A percentile compares a stretch with the other conserved stretches of the same genome.
Conservation (phyloP, 2,329 filamentous ascomycete genomes). For the Penicillium sp. region DNA sequence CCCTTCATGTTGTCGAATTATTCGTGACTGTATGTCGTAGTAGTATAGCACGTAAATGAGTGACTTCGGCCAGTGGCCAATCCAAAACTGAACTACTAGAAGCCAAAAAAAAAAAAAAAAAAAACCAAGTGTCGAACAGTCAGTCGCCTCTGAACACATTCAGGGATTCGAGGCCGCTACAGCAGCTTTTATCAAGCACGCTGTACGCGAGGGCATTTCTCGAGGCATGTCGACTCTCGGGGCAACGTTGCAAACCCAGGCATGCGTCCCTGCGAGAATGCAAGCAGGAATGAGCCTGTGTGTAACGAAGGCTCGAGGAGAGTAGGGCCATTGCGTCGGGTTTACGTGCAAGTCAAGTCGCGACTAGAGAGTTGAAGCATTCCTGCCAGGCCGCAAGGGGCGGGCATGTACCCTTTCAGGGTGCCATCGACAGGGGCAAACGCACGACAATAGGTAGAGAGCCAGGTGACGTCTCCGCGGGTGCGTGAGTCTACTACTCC, state of each 20-base stretch:
- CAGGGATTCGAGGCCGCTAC: not conserved
- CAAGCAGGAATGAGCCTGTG: slow-evolving; percentile 22
- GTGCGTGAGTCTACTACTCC: not conserved
- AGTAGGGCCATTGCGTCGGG: too few relatives aligned
- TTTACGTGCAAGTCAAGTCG: not conserved
- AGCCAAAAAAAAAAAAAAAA: slow-evolving; percentile 17
- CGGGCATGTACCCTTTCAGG: not conserved
- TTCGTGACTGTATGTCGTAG: not conserved
- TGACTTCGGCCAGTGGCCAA: slow-evolving; percentile 19
- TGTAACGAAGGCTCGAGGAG: too few relatives aligned
- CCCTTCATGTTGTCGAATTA: slow-evolving; percentile 38
- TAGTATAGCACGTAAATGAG: slow-evolving; percentile 17
- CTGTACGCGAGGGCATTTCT: not conserved
- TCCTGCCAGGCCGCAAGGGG: not conserved
- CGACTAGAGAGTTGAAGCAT: not conserved
- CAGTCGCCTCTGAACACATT: not conserved
- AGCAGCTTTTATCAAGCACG: slow-evolving; percentile 25
- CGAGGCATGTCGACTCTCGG: slow-evolving; percentile 16
- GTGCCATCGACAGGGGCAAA: too few relatives aligned
- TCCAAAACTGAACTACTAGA: slow-evolving; percentile 4
- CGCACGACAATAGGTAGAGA: not conserved
- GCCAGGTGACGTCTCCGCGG: not conserved
- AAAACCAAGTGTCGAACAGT: not conserved
- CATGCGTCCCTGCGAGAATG: slow-evolving; percentile 22
- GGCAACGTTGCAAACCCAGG: not conserved